phyloP scores from a whole-genome alignment of 1,284 basidiomycete genomes.

The Pyrrhoderma noxium region DNA sequence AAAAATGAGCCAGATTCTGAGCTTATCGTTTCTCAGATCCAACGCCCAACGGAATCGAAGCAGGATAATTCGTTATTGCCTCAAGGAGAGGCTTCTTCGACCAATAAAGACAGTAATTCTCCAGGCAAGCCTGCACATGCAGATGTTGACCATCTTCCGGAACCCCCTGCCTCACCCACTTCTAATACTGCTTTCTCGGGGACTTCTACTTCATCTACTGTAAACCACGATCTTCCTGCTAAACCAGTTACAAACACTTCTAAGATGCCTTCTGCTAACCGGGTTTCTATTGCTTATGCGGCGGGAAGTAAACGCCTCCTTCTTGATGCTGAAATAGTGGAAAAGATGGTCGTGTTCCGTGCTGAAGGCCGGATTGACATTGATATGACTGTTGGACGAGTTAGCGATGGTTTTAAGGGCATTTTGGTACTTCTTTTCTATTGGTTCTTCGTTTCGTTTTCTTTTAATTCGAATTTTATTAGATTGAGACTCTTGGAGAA shows the following conservation, averaged over 20 bases:
- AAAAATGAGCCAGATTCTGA: not conserved
- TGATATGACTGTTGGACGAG: slow-evolving; percentile 49
- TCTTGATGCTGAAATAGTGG: slow-evolving; percentile 83
- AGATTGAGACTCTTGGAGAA: slow-evolving; percentile 72
- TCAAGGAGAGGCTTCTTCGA: slow-evolving; percentile 12
- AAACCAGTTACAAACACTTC: slow-evolving; percentile 21
- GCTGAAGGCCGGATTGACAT: slow-evolving; percentile 85
- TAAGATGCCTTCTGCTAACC: slow-evolving; percentile 59
- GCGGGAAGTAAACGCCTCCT: slow-evolving; percentile 80
- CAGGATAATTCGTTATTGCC: slow-evolving; percentile 8
- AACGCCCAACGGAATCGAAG: slow-evolving; percentile 12
- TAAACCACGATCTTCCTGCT: slow-evolving; percentile 16
- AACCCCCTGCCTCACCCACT: slow-evolving; percentile 48
- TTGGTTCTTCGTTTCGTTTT: slow-evolving; percentile 5
- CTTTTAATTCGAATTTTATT: slow-evolving; percentile 18
- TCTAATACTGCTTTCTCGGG: slow-evolving; percentile 45
- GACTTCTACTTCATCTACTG: slow-evolving; percentile 35
- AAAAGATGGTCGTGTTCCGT: slow-evolving; percentile 74
- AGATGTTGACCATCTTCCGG: slow-evolving; percentile 43
- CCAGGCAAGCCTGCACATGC: slow-evolving; percentile 18
- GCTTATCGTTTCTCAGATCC: slow-evolving; percentile 6
- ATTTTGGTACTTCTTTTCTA: slow-evolving; percentile 47
- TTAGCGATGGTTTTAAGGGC: slow-evolving; percentile 57
- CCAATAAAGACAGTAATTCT: slow-evolving; percentile 18
- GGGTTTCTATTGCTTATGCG: slow-evolving; percentile 93